Base-by-base conservation (phyloP, 768 basidiomycete species). In the Rhizopogon roseolus region DNA sequence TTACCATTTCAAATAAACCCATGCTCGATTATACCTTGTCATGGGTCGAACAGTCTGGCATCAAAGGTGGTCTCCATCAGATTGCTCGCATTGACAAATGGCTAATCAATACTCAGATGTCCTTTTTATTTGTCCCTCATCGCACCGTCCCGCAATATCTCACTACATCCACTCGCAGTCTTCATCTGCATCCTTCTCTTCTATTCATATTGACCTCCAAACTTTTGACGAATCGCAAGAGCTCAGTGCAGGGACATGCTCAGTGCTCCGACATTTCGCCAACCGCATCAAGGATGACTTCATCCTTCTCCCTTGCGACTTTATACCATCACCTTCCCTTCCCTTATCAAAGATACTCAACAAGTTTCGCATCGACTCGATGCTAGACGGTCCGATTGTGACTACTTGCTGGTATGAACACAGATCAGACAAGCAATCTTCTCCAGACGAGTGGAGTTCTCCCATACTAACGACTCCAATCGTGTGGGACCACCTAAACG, bases 271-370 rank as follows among this genome's bases (percentile, higher is more conserved):
- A 49, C 82, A 92, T 64, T 91, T 94, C 67, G 78, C 89, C 9
- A 72, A 66, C 45, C 84, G 85, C 45, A 93, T 95, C 57, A 76
- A 80, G 57, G 83, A 83, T 55, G 95, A 97, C 68, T 95, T 97
- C 67, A 81, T 97, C 39, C 69, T 98, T 22, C 79, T 98, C 2
- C 88, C 95, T 6, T 97, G 93, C 64, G 95, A 98, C 67, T 90
- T 97, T 48, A 78, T 93, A 19, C 86, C 93, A 8, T 87, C 93
- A 0, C 73, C 85, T 0, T 72, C 81, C 0, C 76, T 97, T n/a
- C 75, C 86, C 5, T 78, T 98, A 6, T 77, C 78, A 29, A 72
- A 71, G 0, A 71, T 97, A 1, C 73, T 97, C 41, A 84, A 98
- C 69, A 88, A 85, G 63, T 95, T 94, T 66, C 84, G 95, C 32